Evolutionary conservation across 345 rosid genomes (phyloP), one percentile per base, ranked within the genome.

Genomic region (Crucihimalaya himalaica): DNA sequence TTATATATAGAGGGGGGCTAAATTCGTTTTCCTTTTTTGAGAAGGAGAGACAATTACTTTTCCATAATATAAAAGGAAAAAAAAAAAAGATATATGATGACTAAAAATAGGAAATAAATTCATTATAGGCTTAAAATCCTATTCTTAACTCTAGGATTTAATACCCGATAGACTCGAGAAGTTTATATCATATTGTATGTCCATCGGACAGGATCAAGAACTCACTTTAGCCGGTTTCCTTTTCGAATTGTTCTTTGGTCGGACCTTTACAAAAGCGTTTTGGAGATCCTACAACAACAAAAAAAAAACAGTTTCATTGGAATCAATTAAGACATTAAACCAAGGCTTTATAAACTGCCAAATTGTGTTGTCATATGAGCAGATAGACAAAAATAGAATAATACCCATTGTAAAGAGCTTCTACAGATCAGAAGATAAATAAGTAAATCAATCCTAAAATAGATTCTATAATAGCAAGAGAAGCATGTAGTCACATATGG

Each of bases 211-310:
- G 16, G 77, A 47, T 74, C 59, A 66, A 18, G 72, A 46, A 35
- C 18, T 66, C 45, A 57, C 60, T 63, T 75, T 53, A 61, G 20
- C 71, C 11, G 63, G 74, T 51, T 61, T 75, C 75, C 23, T 68
- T 63, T 78, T 78, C 37, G 78, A 78, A 54, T 78, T 78, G 70
- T 78, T 78, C 23, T 54, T 78, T 20, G 61, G 81, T 11, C 81
- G 61, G 67, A 78, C 63, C 71, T 78, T 78, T 14, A 78, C 54
- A 40, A 78, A 73, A 73, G 79, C 79, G 28, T 57, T 69, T 74
- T 63, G 67, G 14, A 79, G 43, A 28, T 79, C 82, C 82, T 79
- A 68, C 51, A 37, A 63, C 43, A 43, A n/a, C n/a, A n/a, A n/a
- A n/a, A n/a, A 15, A 25, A 27, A 54, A 68, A 45, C n/a, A 5